Base-by-base conservation (phyloP, 768 basidiomycete genomes). In the Pleurotus cornucopiae region DNA sequence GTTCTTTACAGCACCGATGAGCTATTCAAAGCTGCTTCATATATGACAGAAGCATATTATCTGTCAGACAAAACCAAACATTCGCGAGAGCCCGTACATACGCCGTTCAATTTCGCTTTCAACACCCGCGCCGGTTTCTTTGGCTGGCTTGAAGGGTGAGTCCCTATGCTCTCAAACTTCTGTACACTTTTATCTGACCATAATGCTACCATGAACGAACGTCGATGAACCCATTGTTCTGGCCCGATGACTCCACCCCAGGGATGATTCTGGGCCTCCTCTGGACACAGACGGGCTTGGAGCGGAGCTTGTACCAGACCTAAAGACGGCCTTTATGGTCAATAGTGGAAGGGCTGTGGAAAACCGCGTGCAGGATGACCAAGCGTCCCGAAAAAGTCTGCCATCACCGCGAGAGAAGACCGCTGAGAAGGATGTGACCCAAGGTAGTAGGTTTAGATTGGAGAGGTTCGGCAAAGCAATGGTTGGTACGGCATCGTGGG, bases 61-160 rank as follows among this genome's bases (percentile, higher is more conserved):
- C 71, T 77, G 26, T 69, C 73, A 2, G 63, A 66, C n/a, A 47
- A 61, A 20, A 71, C 69, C 9, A 67, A 68, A 25, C 67, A 67
- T 34, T 76, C 72, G 4, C 64, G 62, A 20, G 75, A 79, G 46
- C 79, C 81, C 11, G 80, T 79, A 47, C 74, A 75, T 25, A 76
- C 86, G 3, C 87, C 89, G 0, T 91, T 91, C 64, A 88, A 86
- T 63, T 73, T 85, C 61, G 89, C 89, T 9, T 90, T 91, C 63
- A 72, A 74, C 71, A 64, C 63, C 61, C 68, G 55, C 62, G 73
- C 72, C 5, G 78, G 78, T 1, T 89, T 80, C 63, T 91, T 91
- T 60, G 81, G 79, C 16, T 91, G 89, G 89, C 72, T 91, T 5
- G 89, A 91, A 66, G 80, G 80, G 16, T 53, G 23, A 53, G 51